Percentiles rank a stretch among this genome's conserved stretches.
These are phyloP conservation scores for Claviceps monticola DNA, from an alignment of 2,329 filamentous ascomycete species.

Conservation along the genomic window DNA sequence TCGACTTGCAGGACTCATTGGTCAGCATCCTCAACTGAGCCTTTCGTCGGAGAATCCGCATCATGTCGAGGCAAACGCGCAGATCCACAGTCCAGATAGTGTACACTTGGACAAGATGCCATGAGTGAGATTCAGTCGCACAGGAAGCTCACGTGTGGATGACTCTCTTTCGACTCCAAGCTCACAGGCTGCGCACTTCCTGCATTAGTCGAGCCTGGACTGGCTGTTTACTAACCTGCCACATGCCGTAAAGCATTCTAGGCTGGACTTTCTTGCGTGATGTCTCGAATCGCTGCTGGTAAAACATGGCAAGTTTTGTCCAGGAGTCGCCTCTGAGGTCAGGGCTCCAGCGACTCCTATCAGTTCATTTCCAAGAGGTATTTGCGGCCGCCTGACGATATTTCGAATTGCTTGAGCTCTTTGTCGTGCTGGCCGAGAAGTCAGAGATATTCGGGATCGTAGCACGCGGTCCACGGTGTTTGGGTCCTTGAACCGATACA, in stretches of 20 bases:
- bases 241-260: not conserved
- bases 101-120: not conserved
- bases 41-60: not conserved
- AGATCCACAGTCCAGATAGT: not conserved
- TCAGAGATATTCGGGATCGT: not conserved
- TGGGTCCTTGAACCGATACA: conserved; percentile 5
- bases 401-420: not conserved
- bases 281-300: conserved; percentile 3
- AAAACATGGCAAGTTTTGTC: conserved; percentile 3
- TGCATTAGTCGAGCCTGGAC: conserved; percentile 1
- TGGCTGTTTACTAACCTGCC: not conserved
- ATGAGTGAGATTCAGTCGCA: not conserved
- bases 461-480: conserved; percentile 1
- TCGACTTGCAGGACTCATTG: not conserved
- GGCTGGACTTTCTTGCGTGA: not conserved
- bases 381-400: not conserved
- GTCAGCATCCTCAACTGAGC: not conserved
- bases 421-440: not conserved
- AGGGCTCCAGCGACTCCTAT: conserved; percentile 7
- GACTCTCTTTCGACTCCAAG: not conserved
- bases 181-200: conserved; percentile 1
- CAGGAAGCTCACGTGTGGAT: not conserved
- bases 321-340: conserved; percentile 4
- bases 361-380: conserved; percentile 2
- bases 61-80: not conserved